Evolutionary conservation across 192 early-diverging fungal species (phyloP).

Genomic region (Funneliformis mosseae): DNA sequence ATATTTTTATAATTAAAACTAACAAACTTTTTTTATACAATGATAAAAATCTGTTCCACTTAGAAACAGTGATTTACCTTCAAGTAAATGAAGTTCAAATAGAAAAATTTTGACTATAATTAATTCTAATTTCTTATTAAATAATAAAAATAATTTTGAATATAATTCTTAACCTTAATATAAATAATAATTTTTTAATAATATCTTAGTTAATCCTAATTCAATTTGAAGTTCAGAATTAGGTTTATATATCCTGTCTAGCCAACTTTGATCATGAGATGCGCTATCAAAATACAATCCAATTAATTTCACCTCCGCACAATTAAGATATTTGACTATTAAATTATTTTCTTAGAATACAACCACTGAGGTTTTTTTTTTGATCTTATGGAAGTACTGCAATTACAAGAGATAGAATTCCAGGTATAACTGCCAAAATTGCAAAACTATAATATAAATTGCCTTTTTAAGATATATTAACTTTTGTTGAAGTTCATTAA

Average conservation of each 20-base stretch:
- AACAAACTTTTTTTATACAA: conserved; percentile 9
- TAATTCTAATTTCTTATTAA: background rate
- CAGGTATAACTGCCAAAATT: background rate
- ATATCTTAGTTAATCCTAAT: background rate
- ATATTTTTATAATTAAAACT: background rate
- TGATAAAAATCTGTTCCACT: background rate
- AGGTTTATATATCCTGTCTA: background rate
- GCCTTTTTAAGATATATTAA: background rate
- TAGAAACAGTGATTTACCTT: background rate
- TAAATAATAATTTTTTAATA: too few species aligned
- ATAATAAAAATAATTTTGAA: too few species aligned
- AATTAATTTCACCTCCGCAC: background rate
- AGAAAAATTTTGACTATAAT: background rate
- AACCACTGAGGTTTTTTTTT: too few species aligned
- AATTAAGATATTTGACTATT: background rate
- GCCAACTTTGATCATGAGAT: background rate
- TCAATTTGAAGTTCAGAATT: background rate
- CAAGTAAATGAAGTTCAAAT: background rate
- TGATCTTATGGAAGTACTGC: background rate
- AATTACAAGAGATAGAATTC: background rate
- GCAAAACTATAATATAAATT: background rate
- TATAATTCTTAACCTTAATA: too few species aligned
- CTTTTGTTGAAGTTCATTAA: background rate
- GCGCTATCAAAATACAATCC: conserved; percentile 1
- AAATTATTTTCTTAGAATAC: conserved; percentile 1